Evolutionary conservation across 2,329 filamentous ascomycete genomes (phyloP).

Genomic region (Biscogniauxia sp.): DNA sequence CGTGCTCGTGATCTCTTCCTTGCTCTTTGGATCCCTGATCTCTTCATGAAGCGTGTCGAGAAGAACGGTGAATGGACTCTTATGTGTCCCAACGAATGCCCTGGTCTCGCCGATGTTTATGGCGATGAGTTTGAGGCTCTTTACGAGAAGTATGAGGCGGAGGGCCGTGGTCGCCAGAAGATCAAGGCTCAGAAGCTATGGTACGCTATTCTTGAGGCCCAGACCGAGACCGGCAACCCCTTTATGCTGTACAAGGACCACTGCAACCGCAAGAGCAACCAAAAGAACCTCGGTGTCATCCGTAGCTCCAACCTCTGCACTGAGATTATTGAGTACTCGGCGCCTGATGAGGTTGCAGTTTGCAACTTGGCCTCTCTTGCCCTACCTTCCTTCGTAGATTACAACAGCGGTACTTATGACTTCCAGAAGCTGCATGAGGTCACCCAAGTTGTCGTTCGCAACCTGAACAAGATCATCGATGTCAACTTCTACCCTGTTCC

Average conservation of each 20-base stretch:
- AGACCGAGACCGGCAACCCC: slow-evolving; percentile 97
- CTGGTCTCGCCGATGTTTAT: slow-evolving; percentile 92
- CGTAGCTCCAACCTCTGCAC: slow-evolving; percentile 99
- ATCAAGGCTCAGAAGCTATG: slow-evolving; percentile 98
- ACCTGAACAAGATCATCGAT: slow-evolving; percentile 98
- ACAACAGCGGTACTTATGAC: slow-evolving; percentile 80
- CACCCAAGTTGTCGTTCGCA: slow-evolving; percentile 85
- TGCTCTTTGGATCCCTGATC: slow-evolving; percentile 95
- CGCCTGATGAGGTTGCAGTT: slow-evolving; percentile 96
- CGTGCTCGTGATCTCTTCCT: slow-evolving; percentile 97
- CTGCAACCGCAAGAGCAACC: slow-evolving; percentile 99
- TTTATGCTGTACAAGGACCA: slow-evolving; percentile 99
- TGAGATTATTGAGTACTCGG: slow-evolving; percentile 96
- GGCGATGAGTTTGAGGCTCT: slow-evolving; percentile 95
- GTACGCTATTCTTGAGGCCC: slow-evolving; percentile 97
- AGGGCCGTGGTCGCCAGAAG: slow-evolving; percentile 83
- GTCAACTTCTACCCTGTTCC: slow-evolving; percentile 97
- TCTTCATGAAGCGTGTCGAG: slow-evolving; percentile 99
- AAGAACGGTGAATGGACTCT: slow-evolving; percentile 96
- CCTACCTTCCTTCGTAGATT: slow-evolving; percentile 87
- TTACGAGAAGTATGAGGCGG: slow-evolving; percentile 88
- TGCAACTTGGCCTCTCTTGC: slow-evolving; percentile 97
- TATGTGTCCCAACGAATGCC: slow-evolving; percentile 96
- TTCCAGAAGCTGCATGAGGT: slow-evolving; percentile 97
- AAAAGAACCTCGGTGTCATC: slow-evolving; percentile 98